Base-by-base conservation (phyloP, 2,329 filamentous ascomycete species). In the Claviceps citrina region DNA sequence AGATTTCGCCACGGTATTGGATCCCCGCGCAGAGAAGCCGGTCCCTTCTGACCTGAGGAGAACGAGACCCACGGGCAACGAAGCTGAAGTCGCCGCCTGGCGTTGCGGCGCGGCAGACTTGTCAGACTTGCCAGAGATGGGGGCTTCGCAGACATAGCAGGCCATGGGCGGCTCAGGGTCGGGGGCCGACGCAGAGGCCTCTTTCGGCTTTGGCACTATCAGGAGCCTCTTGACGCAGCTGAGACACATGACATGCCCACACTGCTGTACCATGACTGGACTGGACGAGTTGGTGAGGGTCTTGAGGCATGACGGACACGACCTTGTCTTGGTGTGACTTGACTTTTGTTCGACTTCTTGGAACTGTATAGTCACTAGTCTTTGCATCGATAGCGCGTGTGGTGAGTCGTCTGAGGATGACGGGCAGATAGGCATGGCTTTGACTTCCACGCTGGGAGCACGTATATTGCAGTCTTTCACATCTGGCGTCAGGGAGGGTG, bases 221-320 rank as follows among this genome's bases (percentile, higher is more conserved):
- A 95, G 79, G 58, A 96, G 93, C 53, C 86, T 82, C 40, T 78
- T 73, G 13, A 87, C 80, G 53, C 89, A 95, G 30, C 73, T 79
- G 51, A 82, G 80, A 60, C 89, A 98, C 18, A 95, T 61, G 1
- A 96, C 86, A 56, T 98, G 89, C 0, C 89, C 89, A 52, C 89
- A 98, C 0, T 84, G 83, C 56, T 84, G 87, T 2, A 84, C 78
- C 38, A 95, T 66, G 57, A 87, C 75, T 1, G 87, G 84, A 54
- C 81, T 84, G 3, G 83, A 82, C 3, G 82, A 72, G 55, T 96
- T 96, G 35, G 75, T 81, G 10, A 96, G 68, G 1, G 66, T 70
- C 60, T 93, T 94, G 48, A 81, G 77, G 61, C 89, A 98, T 34
- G 81, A 80, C 0, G 91, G 91, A 58, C 89, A 98, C 37, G 81